Evolutionary conservation across 768 basidiomycete genomes (phyloP).

Genomic region (Piloderma croceum): DNA sequence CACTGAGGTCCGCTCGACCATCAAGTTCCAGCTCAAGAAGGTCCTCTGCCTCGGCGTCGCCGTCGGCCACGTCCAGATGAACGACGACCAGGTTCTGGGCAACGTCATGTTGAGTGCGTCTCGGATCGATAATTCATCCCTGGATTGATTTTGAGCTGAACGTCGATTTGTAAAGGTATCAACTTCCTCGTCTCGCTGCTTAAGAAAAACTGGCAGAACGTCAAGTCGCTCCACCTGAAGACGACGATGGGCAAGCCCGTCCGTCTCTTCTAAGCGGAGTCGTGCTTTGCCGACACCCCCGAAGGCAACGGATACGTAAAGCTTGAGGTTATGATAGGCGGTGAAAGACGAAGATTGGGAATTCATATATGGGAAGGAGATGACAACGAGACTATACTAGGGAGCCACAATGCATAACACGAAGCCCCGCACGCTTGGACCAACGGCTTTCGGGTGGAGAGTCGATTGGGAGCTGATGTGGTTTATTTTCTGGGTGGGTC

Average conservation of each 20-base stretch:
- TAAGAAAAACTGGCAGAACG: slow-evolving; percentile 99
- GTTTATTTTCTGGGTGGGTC: not conserved
- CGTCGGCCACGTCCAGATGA: slow-evolving; percentile 96
- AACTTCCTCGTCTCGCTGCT: slow-evolving; percentile 99
- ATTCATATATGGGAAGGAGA: slow-evolving; percentile 12
- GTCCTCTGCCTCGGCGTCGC: slow-evolving; percentile 99
- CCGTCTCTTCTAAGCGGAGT: slow-evolving; percentile 71
- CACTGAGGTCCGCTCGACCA: slow-evolving; percentile 93
- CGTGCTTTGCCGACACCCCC: slow-evolving; percentile 4
- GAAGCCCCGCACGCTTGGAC: slow-evolving; percentile 99
- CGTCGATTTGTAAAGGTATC: slow-evolving; percentile 59
- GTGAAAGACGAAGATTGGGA: slow-evolving; percentile 1
- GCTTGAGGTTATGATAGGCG: slow-evolving; percentile 8
- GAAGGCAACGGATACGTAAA: slow-evolving; percentile 14
- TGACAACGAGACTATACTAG: slow-evolving; percentile 19
- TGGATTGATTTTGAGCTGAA: not conserved
- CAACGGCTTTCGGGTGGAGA: slow-evolving; percentile 57
- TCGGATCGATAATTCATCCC: not conserved
- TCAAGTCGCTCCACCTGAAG: slow-evolving; percentile 98
- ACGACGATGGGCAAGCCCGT: slow-evolving; percentile 98
- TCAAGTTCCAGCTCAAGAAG: slow-evolving; percentile 99
- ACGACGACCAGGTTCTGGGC: slow-evolving; percentile 90
- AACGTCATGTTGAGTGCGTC: slow-evolving; percentile 94
- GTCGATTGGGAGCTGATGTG: not conserved
- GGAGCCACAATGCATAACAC: slow-evolving; percentile 75